A percentile compares a stretch with the other conserved stretches of the same genome.
These are phyloP conservation scores for Calonectria hawksworthii DNA, from an alignment of 2,329 filamentous ascomycete genomes.

Conservation along the genomic window DNA sequence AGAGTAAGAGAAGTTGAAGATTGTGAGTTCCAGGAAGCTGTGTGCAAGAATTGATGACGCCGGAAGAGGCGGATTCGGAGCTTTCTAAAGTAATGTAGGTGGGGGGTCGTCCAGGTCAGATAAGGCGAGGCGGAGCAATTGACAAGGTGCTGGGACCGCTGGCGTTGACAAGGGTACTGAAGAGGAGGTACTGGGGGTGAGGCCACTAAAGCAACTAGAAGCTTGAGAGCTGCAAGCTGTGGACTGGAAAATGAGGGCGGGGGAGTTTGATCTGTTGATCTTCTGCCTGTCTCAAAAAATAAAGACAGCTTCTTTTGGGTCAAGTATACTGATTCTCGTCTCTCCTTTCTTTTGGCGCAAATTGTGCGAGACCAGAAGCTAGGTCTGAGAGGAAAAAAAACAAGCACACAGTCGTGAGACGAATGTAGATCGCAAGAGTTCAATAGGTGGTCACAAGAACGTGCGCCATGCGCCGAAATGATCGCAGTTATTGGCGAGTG, in stretches of 20 bases:
- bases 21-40: background rate
- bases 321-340: background rate
- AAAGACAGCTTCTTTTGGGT: background rate
- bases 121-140: constrained; percentile 21
- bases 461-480: background rate
- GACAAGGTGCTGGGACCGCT: constrained; percentile 16
- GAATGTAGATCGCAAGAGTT: background rate
- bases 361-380: background rate
- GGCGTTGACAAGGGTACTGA: constrained; percentile 20
- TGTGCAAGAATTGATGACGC: constrained; percentile 16
- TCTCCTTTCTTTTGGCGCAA: constrained; percentile 3
- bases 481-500: background rate
- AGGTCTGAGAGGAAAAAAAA: background rate
- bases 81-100: constrained; percentile 12
- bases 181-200: constrained; percentile 15
- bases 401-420: background rate
- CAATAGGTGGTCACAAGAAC: background rate
- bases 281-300: constrained; percentile 2
- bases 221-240: constrained; percentile 16
- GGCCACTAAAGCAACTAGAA: constrained; percentile 20
- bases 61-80: constrained; percentile 22
- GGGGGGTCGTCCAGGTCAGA: constrained; percentile 7
- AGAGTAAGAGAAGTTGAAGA: constrained; percentile 7
- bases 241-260: constrained; percentile 23
- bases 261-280: background rate